Base-by-base conservation (phyloP, 1,284 basidiomycete species). In the Agaricales sp. region DNA sequence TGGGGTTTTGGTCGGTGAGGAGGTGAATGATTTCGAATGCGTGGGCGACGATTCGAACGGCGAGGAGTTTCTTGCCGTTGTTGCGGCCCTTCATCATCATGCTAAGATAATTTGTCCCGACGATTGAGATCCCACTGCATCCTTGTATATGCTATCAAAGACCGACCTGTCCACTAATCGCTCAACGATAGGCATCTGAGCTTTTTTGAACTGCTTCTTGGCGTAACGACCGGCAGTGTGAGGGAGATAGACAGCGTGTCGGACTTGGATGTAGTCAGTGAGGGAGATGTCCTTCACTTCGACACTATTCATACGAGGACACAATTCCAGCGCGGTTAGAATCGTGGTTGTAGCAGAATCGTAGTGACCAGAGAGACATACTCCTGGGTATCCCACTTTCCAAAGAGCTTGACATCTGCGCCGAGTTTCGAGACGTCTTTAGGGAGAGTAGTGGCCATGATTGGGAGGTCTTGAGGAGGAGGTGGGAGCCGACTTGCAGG, bases 31-130 rank as follows among this genome's bases (percentile, higher is more conserved):
- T 96, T 77, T 99, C 96, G 69, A 99, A 99, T 50, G 96, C 92
- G 74, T 99, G 96, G 55, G 93, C 91, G 62, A 99, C 96, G 63
- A 99, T 99, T 72, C 96, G 93, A 71, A 99, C 92, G 62, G 96
- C 88, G 74, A 99, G 78, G 69, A 98, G 86, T 77, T 99, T 99
- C 82, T 99, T 99, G 67, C 96, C 96, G 78, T 96, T 99, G 88
- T 99, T 99, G 72, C 96, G 93, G 59, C 96, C 96, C 78, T 99
- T 97, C 95, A 99, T 99, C 96, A 99, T 97, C 68, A 96, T 74
- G 66, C 90, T 92, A 59, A 43, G 45, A 51, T 14, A 44, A 19
- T 26, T 35, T n/a, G n/a, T n/a, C n/a, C n/a, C n/a, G n/a, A n/a
- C n/a, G n/a, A n/a, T n/a, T n/a, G n/a, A n/a, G n/a, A n/a, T n/a